Base-by-base conservation (phyloP, 305 asterid genomes). In the Solanum hybrid region DNA sequence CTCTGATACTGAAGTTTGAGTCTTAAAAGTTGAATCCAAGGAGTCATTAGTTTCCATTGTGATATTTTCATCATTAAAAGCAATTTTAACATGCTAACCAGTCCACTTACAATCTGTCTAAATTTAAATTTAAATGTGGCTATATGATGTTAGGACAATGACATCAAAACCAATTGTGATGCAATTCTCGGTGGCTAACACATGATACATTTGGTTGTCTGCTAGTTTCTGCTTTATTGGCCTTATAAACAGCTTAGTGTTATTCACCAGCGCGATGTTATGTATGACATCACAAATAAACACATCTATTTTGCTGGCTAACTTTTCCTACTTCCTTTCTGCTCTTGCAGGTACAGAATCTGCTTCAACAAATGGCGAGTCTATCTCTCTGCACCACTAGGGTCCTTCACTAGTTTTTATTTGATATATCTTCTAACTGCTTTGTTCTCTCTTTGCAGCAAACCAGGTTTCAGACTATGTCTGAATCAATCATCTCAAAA, bases 341-440 rank as follows among this genome's bases (percentile, higher is more conserved):
- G 86, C 86, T 69, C 51, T 77, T 77, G 46, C 92, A 96, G 99
- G 99, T 97, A 22, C 99, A 96, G 93, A 96, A 94, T 90, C 97
- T 97, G 89, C 98, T 97, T 89, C 98, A 94, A 92, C 99, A 97
- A 95, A 97, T 97, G 99, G 99, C 95, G 88, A 89, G 97, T 85
- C 83, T 69, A 42, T 14, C 64, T 90, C 71, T 13, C 34, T 86
- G 35, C 84, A 4, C 75, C 6, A 24, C 6, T 57, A 4, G n/a
- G 81, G 10, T 88, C 37, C 42, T 67, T 39, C 42, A 8, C 26
- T 31, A 31, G 75, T 51, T 78, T 46, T 31, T 42, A 77, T 88
- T 34, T 14, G 20, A 76, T 77, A 20, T 35, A 88, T 33, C 61
- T 29, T 88, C 51, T 79, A 29, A 39, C 10, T 33, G 42, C 2